Conservation (phyloP, 1,284 basidiomycete genomes). For the Apiotrichum laibachii region DNA sequence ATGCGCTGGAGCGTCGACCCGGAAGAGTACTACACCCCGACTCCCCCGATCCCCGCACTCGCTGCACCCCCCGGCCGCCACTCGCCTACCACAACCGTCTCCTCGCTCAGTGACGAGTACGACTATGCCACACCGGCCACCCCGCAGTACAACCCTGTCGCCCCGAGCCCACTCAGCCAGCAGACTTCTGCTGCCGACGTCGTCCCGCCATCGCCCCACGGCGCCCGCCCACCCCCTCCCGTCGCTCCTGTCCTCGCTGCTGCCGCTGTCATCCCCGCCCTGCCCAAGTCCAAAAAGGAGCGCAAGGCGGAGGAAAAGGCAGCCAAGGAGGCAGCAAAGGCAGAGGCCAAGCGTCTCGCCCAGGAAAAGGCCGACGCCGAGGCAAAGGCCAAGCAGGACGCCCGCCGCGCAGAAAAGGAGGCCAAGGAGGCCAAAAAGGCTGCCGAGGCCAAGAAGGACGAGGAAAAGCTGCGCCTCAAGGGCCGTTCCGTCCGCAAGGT, state of each 20-base stretch:
- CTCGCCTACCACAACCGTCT: constrained; percentile 11
- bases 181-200: constrained; percentile 27
- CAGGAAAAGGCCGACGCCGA: constrained; percentile 22
- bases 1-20: constrained; percentile 48
- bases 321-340: constrained; percentile 20
- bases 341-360: constrained; percentile 12
- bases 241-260: not conserved
- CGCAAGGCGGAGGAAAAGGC: constrained; percentile 50
- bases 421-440: not conserved
- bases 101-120: constrained; percentile 4
- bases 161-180: constrained; percentile 33
- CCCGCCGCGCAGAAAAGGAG: not conserved
- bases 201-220: constrained; percentile 4
- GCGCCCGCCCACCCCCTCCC: not conserved
- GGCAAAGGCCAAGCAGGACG: constrained; percentile 19
- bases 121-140: constrained; percentile 9
- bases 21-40: constrained; percentile 25
- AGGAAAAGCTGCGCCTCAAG: constrained; percentile 24
- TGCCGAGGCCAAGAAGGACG: constrained; percentile 11
- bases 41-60: not conserved
- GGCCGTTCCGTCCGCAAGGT: constrained; percentile 5
- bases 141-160: constrained; percentile 17
- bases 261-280: constrained; percentile 7
- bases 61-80: constrained; percentile 21
- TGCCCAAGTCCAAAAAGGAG: constrained; percentile 69